phyloP scores from a whole-genome alignment of 805 yeast genomes.

The Saccharomycopsis babjevae region DNA sequence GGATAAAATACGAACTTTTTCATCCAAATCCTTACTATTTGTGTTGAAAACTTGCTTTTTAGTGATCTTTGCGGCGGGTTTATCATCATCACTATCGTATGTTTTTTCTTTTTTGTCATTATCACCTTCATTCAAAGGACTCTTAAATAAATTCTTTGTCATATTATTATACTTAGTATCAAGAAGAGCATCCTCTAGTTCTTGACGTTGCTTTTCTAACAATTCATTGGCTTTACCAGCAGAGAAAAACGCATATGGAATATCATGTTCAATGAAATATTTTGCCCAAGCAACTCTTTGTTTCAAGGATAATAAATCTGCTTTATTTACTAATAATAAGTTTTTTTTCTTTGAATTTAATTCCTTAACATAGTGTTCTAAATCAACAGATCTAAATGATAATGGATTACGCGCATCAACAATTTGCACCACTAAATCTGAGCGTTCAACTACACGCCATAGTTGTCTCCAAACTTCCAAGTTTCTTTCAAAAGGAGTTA shows the following conservation, averaged over 20 bases:
- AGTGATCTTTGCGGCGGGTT: conserved; percentile 16
- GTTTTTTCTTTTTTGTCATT: conserved; percentile 15
- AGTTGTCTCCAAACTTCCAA: conserved; percentile 96
- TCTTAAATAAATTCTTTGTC: conserved; percentile 19
- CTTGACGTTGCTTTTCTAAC: conserved; percentile 51
- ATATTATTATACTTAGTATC: conserved; percentile 1
- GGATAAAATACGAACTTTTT: conserved; percentile 58
- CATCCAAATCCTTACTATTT: conserved; percentile 25
- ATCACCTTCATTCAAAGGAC: conserved; percentile 12
- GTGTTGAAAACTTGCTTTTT: conserved; percentile 24
- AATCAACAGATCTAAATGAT: conserved; percentile 78
- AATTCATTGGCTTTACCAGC: conserved; percentile 77
- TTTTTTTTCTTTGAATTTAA: conserved; percentile 67
- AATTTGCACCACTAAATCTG: conserved; percentile 89
- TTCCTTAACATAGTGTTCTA: conserved; percentile 74
- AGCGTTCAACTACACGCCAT: conserved; percentile 96
- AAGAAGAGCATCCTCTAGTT: conserved; percentile 25
- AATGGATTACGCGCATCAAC: conserved; percentile 96
- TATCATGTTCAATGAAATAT: conserved; percentile 58
- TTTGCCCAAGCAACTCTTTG: conserved; percentile 86
- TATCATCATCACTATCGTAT: conserved; percentile 1
- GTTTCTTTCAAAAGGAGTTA: conserved; percentile 96
- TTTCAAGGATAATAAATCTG: conserved; percentile 68
- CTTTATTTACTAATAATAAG: conserved; percentile 80
- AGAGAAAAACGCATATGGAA: conserved; percentile 83